Evolutionary conservation across 768 basidiomycete genomes (phyloP).

Genomic region (Cystofilobasidium bisporidii): DNA sequence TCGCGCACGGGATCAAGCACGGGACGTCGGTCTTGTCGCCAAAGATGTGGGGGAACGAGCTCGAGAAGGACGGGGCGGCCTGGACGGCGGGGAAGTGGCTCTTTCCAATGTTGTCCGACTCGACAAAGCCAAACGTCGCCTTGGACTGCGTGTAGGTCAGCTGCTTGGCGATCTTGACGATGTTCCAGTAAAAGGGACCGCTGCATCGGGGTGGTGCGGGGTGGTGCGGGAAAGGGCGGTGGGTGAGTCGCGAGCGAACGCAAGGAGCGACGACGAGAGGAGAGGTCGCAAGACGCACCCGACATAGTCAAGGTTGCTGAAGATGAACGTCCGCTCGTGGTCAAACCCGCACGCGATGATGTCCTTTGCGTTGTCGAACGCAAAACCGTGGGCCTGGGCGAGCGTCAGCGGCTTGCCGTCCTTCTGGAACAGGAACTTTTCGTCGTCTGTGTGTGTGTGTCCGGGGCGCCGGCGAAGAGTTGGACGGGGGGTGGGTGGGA

Average conservation of each 20-base stretch:
- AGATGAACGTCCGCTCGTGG: conserved; percentile 87
- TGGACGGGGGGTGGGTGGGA: background rate
- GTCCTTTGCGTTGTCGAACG: conserved; percentile 78
- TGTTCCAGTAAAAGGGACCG: conserved; percentile 86
- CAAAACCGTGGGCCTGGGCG: conserved; percentile 73
- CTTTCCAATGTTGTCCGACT: conserved; percentile 99
- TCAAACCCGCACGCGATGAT: conserved; percentile 96
- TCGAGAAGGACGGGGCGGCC: conserved; percentile 91
- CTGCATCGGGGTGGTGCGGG: too few relatives aligned
- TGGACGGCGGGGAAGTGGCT: conserved; percentile 93
- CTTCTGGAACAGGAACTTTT: conserved; percentile 97
- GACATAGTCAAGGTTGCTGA: conserved; percentile 80
- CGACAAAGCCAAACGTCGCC: conserved; percentile 91
- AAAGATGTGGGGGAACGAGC: conserved; percentile 97
- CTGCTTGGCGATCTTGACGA: conserved; percentile 81
- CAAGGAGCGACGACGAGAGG: background rate
- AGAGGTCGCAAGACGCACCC: conserved; percentile 42
- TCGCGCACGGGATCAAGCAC: conserved; percentile 92
- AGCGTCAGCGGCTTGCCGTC: conserved; percentile 56
- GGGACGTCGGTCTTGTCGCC: conserved; percentile 72
- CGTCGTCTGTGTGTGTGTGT: conserved; percentile 58
- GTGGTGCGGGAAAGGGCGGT: background rate
- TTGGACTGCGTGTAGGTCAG: conserved; percentile 89
- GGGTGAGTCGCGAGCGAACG: background rate
- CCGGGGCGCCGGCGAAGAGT: background rate